phyloP scores from a whole-genome alignment of 108 stramenopile species.

The Bacterosira constricta region DNA sequence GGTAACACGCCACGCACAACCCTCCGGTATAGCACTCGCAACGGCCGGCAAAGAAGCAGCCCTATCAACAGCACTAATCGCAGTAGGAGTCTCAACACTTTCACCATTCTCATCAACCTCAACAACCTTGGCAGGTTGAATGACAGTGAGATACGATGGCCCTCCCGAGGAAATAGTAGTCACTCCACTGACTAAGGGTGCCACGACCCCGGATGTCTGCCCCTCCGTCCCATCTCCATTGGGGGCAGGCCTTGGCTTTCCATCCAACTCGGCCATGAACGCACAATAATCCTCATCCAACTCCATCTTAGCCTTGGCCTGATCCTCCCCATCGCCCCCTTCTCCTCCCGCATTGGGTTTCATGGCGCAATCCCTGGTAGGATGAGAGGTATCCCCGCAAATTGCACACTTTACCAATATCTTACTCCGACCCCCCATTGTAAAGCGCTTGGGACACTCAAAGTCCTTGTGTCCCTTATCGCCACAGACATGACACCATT shows the following conservation, averaged over 20 bases:
- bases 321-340: slow-evolving; percentile 13
- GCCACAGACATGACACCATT: slow-evolving; percentile 96
- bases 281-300: slow-evolving; percentile 92
- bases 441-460: slow-evolving; percentile 92
- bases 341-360: slow-evolving; percentile 35
- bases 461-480: slow-evolving; percentile 97
- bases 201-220: too few relatives aligned
- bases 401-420: slow-evolving; percentile 93
- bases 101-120: slow-evolving; percentile 9
- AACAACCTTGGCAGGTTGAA: slow-evolving; percentile 43
- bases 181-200: too few relatives aligned
- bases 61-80: not conserved
- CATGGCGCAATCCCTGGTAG: slow-evolving; percentile 94
- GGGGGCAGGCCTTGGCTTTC: slow-evolving; percentile 39
- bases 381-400: slow-evolving; percentile 97
- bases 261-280: slow-evolving; percentile 98
- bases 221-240: not conserved
- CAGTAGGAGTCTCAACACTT: slow-evolving; percentile 8
- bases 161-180: slow-evolving; percentile 6
- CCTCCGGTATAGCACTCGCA: not conserved
- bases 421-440: slow-evolving; percentile 29
- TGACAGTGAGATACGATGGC: slow-evolving; percentile 38
- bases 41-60: slow-evolving; percentile 37
- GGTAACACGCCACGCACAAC: too few relatives aligned
- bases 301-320: slow-evolving; percentile 60